Base-by-base conservation (phyloP, 2,329 filamentous ascomycete species). In the Calonectria montana region DNA sequence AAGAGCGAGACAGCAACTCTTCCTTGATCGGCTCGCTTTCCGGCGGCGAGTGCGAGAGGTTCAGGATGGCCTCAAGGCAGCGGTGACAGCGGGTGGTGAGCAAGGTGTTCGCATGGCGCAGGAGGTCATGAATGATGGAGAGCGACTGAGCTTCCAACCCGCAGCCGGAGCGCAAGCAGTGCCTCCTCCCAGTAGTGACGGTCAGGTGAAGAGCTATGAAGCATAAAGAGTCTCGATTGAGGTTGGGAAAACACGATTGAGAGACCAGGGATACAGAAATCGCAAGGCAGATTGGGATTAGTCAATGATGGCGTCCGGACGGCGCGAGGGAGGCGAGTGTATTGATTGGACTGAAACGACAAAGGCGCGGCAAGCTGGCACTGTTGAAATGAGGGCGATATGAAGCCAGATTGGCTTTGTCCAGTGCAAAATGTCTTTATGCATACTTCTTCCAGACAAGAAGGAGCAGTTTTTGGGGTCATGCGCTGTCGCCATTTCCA, bases 1-100 rank as follows among this genome's bases (percentile, higher is more conserved):
- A 84, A 91, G 96, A 69, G 94, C 94, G 47, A 92, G 96, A 35
- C 96, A 98, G 83, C 94, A 98, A 82, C 89, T 99, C 21, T 98
- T 98, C 87, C 87, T 98, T 43, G 97, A 99, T 83, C 91, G 97
- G 27, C 88, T 99, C 63, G 91, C 94, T 2, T 98, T 98, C 86
- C 95, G 97, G 87, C 93, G 94, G 83, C 91, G 96, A 65, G 94
- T 98, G 29, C 91, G 92, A 66, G 94, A 96, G 73, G 93, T 95
- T 0, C 94, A 98, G 84, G 93, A 95, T 55, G 88, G 89, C 0
- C 87, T 97, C n/a, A 89, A 88, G 82, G 85, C 85, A n/a, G 89
- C 88, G 1, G 85, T 84, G 0, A 78, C 83, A 0, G 80, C 82
- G 8, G 88, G 88, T 7, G 88, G 87, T 35, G 89, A 90, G 21